Base-by-base conservation (phyloP, 331 rosid species). In the Erythrophleum ivorense region DNA sequence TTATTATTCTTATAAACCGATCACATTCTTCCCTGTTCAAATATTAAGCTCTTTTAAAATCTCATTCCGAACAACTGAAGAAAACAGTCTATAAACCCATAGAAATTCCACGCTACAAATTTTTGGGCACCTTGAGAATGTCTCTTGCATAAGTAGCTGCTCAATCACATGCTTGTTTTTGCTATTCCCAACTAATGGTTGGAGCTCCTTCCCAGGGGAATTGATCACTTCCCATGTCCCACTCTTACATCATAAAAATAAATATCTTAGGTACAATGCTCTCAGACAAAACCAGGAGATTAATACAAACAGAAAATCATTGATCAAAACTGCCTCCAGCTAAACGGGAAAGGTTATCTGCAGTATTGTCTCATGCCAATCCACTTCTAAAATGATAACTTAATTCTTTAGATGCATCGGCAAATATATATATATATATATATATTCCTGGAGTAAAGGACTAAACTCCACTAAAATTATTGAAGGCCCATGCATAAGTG, bases 21-120 rank as follows among this genome's bases (percentile, higher is more conserved):
- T 87, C 91, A 81, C 90, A 85, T 87, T 96, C 99, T 78, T 90
- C 97, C 98, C 98, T 96, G 94, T 79, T 85, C 86, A 88, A 85
- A 83, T 74, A 71, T 21, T 45, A 79, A 24, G 68, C 67, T 69
- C 59, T 49, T 15, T 80, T 76, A 75, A 84, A 76, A 73, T 69
- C 63, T 79, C 41, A 73, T 77, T 71, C 49, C 6, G 11, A 71
- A 79, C n/a, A 76, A 70, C 80, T 46, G 57, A 69, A 66, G 76
- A 46, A 78, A 63, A 79, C 21, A 53, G 65, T 72, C 49, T 59
- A 58, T 38, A 80, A 85, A 83, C 11, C 64, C 72, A 77, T 76
- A 62, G 16, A 79, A 75, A 81, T 13, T 63, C 64, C 18, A 77
- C 41, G 11, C n/a, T 62, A 5, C 29, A 62, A 29, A 50, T 15